A percentile compares a stretch with the other conserved stretches of the same genome.
Evolutionary conservation across 2,329 filamentous ascomycete genomes (phyloP).

Genomic region (Exophiala mesophila): DNA sequence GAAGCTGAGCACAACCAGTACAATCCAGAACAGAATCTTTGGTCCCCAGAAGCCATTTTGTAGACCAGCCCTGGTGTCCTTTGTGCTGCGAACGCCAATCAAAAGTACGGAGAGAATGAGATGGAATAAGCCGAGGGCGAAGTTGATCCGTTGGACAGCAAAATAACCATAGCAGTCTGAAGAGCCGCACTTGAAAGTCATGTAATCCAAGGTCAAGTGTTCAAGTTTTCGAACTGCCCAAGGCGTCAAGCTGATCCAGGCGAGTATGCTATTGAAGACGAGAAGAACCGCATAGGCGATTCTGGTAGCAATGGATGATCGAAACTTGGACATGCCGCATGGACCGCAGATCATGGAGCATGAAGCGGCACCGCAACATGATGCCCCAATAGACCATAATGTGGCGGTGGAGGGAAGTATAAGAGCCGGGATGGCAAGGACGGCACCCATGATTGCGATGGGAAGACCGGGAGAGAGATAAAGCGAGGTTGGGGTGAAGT

Average conservation of each 20-base stretch:
- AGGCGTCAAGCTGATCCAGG: slow-evolving; percentile 98
- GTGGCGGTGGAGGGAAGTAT: slow-evolving; percentile 81
- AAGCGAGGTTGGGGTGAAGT: background rate
- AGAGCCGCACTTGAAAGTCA: slow-evolving; percentile 87
- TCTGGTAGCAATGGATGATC: slow-evolving; percentile 94
- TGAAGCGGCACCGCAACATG: slow-evolving; percentile 93
- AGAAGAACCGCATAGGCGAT: slow-evolving; percentile 94
- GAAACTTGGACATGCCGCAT: slow-evolving; percentile 96
- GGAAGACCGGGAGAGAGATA: background rate
- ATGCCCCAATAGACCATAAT: slow-evolving; percentile 74
- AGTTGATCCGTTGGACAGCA: slow-evolving; percentile 96
- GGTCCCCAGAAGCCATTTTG: slow-evolving; percentile 99
- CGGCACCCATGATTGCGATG: slow-evolving; percentile 66
- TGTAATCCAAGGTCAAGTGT: slow-evolving; percentile 87
- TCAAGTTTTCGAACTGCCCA: slow-evolving; percentile 97
- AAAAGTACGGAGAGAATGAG: slow-evolving; percentile 77
- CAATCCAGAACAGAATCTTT: slow-evolving; percentile 85
- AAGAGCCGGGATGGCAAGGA: slow-evolving; percentile 83
- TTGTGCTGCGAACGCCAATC: slow-evolving; percentile 79
- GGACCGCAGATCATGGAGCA: slow-evolving; percentile 94
- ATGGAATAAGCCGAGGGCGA: slow-evolving; percentile 91
- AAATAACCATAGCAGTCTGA: slow-evolving; percentile 86
- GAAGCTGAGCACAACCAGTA: slow-evolving; percentile 83
- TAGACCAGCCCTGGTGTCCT: slow-evolving; percentile 77
- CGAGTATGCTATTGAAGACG: slow-evolving; percentile 90